phyloP scores from a whole-genome alignment of 2,329 filamentous ascomycete species.

The Leptographium procerum region DNA sequence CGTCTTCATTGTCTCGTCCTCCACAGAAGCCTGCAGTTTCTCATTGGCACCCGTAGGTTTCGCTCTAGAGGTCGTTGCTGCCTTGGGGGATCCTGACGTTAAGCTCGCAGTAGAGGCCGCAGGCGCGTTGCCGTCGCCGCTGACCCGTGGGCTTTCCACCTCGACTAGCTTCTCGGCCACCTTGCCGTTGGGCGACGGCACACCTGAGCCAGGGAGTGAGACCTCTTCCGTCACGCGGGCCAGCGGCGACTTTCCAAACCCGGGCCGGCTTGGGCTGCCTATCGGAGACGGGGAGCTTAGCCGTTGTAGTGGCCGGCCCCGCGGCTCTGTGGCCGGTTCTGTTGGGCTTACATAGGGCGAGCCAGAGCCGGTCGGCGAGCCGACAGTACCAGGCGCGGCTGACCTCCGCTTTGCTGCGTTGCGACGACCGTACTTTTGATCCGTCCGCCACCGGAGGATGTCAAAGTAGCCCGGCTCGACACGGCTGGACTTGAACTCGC shows the following conservation, averaged over 20 bases:
- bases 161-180: slow-evolving; percentile 41
- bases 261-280: slow-evolving; percentile 53
- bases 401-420: slow-evolving; percentile 42
- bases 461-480: slow-evolving; percentile 91
- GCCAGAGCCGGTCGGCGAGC: slow-evolving; percentile 34
- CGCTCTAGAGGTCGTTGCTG: neutral
- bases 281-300: slow-evolving; percentile 53
- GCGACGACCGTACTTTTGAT: slow-evolving; percentile 81
- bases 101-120: neutral
- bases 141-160: slow-evolving; percentile 41
- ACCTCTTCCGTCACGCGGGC: slow-evolving; percentile 64
- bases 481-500: slow-evolving; percentile 79
- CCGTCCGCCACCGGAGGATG: slow-evolving; percentile 87
- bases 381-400: slow-evolving; percentile 24
- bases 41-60: neutral
- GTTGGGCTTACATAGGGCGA: slow-evolving; percentile 57
- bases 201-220: slow-evolving; percentile 23
- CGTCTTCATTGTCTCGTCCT: slow-evolving; percentile 46
- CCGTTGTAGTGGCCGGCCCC: slow-evolving; percentile 62
- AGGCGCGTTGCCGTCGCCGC: slow-evolving; percentile 25
- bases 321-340: slow-evolving; percentile 45
- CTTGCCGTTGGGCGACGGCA: slow-evolving; percentile 24
- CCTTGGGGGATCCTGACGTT: slow-evolving; percentile 1
- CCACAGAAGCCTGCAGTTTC: slow-evolving; percentile 17
- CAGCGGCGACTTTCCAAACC: slow-evolving; percentile 57